Base-by-base conservation (phyloP, 179 eudicot genomes). In the Corrigiola litoralis region DNA sequence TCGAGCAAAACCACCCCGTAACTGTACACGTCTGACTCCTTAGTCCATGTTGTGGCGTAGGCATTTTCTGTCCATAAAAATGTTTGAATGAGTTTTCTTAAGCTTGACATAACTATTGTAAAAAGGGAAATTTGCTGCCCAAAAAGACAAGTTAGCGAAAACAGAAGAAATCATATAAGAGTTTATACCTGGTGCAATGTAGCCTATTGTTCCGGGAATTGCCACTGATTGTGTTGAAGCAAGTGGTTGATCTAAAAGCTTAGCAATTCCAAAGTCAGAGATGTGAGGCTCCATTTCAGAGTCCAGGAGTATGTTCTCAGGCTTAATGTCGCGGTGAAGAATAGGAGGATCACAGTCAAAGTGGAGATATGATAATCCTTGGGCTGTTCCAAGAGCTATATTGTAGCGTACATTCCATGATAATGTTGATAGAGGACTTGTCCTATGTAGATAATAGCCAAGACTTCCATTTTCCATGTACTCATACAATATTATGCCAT, bases 211-310 rank as follows among this genome's bases (percentile, higher is more conserved):
- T 59, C 97, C 97, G 32, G 64, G 81, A 69, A 88, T 60, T 18
- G 76, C 71, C 47, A 41, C 70, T n/a, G 88, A 79, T 24, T 73
- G 71, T 42, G 71, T 40, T 28, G 84, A 60, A 63, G 70, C 59
- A 17, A 80, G 68, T 33, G 86, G 66, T 41, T 76, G 84, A 69
- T 85, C 85, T 48, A 88, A 69, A 61, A 90, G 82, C 79, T 90
- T 86, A 34, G 95, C 96, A 17, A 89, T 84, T 52, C 98, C 98
- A 42, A 89, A 92, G 73, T 92, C 98, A 27, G 96, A 84, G 65
- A 92, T 86, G 57, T 84, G 98, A 79, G 98, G 87, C 68, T 85
- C 95, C 84, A 92, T 67, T 1, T 92, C 86, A 8, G 79, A 72
- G 58, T 82, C 91, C 58, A 92, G 66, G 37, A 92, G 84, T 27